Base-by-base conservation (phyloP, 2,329 filamentous ascomycete species). In the Colletotrichum sp. region DNA sequence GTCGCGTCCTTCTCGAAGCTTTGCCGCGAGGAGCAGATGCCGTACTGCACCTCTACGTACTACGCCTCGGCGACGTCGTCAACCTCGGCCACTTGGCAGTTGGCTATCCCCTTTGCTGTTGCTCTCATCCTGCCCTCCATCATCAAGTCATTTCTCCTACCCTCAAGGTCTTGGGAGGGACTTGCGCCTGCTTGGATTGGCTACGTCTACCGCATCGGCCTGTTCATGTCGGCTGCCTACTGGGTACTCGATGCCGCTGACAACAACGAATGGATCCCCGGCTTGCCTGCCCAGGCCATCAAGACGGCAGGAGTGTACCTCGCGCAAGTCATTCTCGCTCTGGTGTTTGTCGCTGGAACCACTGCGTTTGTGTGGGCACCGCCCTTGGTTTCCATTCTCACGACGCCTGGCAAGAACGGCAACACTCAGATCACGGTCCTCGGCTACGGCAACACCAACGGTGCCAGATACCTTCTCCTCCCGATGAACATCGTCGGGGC, bases 11-110 rank as follows among this genome's bases (percentile, higher is more conserved):
- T 96, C 79, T 98, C 97, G 12, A 94, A 96, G 79, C 92, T 99
- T 24, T 99, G 97, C 83, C 94, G 97, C 74, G 97, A 99, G 84
- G 97, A 99, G 86, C 97, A 99, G 86, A 98, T 99, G 95, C 97
- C 97, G 0, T 98, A 94, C 86, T 99, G 97, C 87, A 92, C 92
- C 70, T 98, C 96, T 3, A 98, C 97, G 0, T 99, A 98, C 87
- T 99, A 99, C 82, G 94, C 96, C 6, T 98, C 96, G 0, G 92
- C 94, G 12, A 95, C 93, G 4, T 98, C 96, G 1, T 99, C 97
- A 0, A 99, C 96, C 1, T 98, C 96, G 4, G 95, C 96, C 1
- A 90, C 93, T 2, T 98, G 96, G 95, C 96, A 99, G 84, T 89
- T 98, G 21, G 84, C 89, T 9, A 94, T 99, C 64, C 95, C 96